phyloP scores from a whole-genome alignment of 805 yeast genomes.

The Debaryomyces maramus region DNA sequence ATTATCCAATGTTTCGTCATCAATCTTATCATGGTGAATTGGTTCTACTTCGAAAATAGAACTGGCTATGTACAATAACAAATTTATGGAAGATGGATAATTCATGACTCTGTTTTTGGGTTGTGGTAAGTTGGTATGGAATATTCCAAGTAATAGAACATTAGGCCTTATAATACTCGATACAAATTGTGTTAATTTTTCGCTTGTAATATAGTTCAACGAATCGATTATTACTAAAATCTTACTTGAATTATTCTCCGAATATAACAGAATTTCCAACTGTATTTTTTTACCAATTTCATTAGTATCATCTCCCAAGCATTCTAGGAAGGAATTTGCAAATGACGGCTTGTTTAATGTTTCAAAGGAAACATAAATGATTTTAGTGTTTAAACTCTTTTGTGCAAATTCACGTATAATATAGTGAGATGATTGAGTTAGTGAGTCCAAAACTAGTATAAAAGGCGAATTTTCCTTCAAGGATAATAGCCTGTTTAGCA shows the following conservation, averaged over 20 bases:
- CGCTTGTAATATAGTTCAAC: slow-evolving; percentile 55
- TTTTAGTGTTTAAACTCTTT: slow-evolving; percentile 32
- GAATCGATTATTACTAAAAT: slow-evolving; percentile 64
- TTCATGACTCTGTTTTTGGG: slow-evolving; percentile 40
- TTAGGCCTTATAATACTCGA: slow-evolving; percentile 42
- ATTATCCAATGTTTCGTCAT: slow-evolving; percentile 50
- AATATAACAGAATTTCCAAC: neutral
- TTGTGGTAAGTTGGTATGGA: slow-evolving; percentile 37
- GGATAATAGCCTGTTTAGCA: slow-evolving; percentile 65
- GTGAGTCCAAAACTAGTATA: slow-evolving; percentile 64
- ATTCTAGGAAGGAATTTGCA: slow-evolving; percentile 50
- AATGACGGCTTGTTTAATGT: slow-evolving; percentile 54
- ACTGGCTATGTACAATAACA: slow-evolving; percentile 73
- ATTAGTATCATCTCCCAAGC: slow-evolving; percentile 22
- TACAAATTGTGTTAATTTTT: slow-evolving; percentile 50
- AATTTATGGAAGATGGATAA: slow-evolving; percentile 53
- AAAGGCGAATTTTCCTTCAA: slow-evolving; percentile 77
- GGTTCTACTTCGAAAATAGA: slow-evolving; percentile 67
- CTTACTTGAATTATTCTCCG: slow-evolving; percentile 22
- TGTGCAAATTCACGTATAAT: slow-evolving; percentile 60
- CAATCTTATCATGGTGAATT: slow-evolving; percentile 21
- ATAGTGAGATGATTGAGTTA: slow-evolving; percentile 62
- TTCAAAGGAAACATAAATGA: slow-evolving; percentile 68
- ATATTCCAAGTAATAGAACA: slow-evolving; percentile 33
- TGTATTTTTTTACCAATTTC: slow-evolving; percentile 14